These are phyloP conservation scores for Gorgonomyces haynaldii DNA, from an alignment of 192 early-diverging fungal genomes.

Conservation along the genomic window DNA sequence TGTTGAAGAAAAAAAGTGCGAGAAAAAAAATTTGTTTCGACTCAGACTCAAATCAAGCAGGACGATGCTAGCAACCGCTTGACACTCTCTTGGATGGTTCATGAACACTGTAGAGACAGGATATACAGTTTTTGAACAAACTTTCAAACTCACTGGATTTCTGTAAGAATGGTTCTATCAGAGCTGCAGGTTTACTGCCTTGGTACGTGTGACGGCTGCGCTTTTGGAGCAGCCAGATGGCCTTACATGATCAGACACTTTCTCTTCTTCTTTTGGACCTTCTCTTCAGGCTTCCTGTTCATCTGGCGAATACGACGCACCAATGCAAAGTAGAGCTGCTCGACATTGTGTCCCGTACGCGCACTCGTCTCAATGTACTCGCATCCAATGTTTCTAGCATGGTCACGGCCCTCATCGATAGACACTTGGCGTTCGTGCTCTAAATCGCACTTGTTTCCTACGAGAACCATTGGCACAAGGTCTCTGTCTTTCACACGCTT, in stretches of 20 bases:
- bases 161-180: no score
- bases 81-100: not conserved
- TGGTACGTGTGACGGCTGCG: no score
- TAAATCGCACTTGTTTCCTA: slow-evolving; percentile 85
- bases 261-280: slow-evolving; percentile 18
- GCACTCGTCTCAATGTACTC: slow-evolving; percentile 83
- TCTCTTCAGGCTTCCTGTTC: slow-evolving; percentile 9
- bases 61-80: not conserved
- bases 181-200: no score
- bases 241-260: slow-evolving; percentile 17
- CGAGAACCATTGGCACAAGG: slow-evolving; percentile 65
- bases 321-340: slow-evolving; percentile 78
- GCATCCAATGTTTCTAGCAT: slow-evolving; percentile 64
- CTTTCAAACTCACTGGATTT: no score
- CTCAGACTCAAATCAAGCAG: not conserved
- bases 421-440: slow-evolving; percentile 47
- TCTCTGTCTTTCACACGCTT: slow-evolving; percentile 69
- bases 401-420: slow-evolving; percentile 63
- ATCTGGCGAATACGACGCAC: slow-evolving; percentile 68
- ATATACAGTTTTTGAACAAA: not conserved
- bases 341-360: slow-evolving; percentile 79
- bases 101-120: not conserved
- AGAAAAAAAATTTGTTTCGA: not conserved
- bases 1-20: not conserved
- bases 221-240: no score